These are phyloP conservation scores for Antitrichia curtipendula DNA, from an alignment of 225 moss, liverwort and hornwort genomes.

Conservation along the genomic window DNA sequence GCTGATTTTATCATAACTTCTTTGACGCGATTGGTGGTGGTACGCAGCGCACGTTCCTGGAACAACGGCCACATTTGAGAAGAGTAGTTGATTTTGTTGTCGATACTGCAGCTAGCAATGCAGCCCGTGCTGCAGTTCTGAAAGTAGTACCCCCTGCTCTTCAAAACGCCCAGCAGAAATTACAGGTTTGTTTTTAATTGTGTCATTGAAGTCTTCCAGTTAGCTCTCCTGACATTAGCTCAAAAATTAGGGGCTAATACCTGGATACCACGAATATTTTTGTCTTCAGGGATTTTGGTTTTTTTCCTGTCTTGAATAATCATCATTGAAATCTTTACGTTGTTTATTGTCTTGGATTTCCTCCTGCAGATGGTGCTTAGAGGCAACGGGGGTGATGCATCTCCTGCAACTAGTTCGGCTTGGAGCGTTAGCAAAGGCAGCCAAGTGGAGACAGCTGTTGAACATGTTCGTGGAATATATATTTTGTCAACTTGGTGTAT, in stretches of 20 bases:
- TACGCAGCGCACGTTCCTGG: conserved; percentile 54
- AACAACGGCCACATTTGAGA: conserved; percentile 55
- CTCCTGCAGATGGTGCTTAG: conserved; percentile 42
- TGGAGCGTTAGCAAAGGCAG: conserved; percentile 21
- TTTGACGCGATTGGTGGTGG: neutral
- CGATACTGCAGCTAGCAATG: conserved; percentile 54
- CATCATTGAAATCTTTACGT: neutral
- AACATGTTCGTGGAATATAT: conserved; percentile 34
- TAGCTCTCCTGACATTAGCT: neutral
- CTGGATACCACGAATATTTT: neutral
- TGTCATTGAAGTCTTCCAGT: neutral
- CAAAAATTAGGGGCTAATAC: neutral
- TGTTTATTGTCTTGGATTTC: neutral
- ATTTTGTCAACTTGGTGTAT: neutral
- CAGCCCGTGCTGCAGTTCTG: conserved; percentile 49
- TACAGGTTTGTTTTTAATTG: conserved; percentile 26
- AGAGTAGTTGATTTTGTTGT: conserved; percentile 66
- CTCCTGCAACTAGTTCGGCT: conserved; percentile 2
- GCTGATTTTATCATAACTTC: neutral
- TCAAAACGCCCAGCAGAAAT: conserved; percentile 32
- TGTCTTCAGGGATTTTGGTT: neutral
- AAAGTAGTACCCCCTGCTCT: conserved; percentile 45
- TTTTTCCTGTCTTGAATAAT: neutral
- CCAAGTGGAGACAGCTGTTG: conserved; percentile 49
- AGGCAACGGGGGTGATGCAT: conserved; percentile 20